phyloP scores from a whole-genome alignment of 2,329 filamentous ascomycete species.

The Esteya vermicola region DNA sequence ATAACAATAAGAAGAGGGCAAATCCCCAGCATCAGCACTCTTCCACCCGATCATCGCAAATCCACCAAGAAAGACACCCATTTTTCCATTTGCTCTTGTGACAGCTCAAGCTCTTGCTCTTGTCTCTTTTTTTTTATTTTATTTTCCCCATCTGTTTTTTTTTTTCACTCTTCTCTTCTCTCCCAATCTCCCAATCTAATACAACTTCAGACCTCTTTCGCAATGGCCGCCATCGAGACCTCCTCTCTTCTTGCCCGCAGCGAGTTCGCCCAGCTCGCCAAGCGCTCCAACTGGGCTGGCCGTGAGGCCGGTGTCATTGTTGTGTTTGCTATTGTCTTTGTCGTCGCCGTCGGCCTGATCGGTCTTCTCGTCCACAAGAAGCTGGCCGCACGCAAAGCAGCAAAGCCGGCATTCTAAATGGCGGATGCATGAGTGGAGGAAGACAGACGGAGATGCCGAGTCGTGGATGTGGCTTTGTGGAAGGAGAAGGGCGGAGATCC shows the following conservation, averaged over 20 bases:
- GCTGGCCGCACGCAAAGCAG: constrained; percentile 16
- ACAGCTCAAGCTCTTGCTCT: too few relatives aligned
- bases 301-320: constrained; percentile 45
- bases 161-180: background rate
- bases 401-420: constrained; percentile 12
- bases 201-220: constrained; percentile 5
- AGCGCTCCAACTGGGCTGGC: constrained; percentile 44
- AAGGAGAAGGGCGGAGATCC: too few relatives aligned
- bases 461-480: background rate
- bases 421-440: background rate
- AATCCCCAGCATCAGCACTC: background rate
- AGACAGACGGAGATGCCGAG: background rate
- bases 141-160: background rate
- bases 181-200: too few relatives aligned
- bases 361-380: constrained; percentile 28
- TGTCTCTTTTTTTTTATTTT: too few relatives aligned
- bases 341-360: constrained; percentile 35
- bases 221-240: constrained; percentile 21
- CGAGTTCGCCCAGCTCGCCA: constrained; percentile 27
- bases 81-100: too few relatives aligned
- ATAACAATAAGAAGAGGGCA: constrained; percentile 6
- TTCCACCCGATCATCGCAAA: too few relatives aligned
- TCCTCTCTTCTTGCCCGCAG: constrained; percentile 17
- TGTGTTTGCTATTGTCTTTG: constrained; percentile 46
- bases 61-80: too few relatives aligned